A percentile compares a stretch with the other conserved stretches of the same genome.
These are phyloP conservation scores for Rhynchospora breviuscula DNA, from an alignment of 176 grass and related monocot species.

Conservation along the genomic window DNA sequence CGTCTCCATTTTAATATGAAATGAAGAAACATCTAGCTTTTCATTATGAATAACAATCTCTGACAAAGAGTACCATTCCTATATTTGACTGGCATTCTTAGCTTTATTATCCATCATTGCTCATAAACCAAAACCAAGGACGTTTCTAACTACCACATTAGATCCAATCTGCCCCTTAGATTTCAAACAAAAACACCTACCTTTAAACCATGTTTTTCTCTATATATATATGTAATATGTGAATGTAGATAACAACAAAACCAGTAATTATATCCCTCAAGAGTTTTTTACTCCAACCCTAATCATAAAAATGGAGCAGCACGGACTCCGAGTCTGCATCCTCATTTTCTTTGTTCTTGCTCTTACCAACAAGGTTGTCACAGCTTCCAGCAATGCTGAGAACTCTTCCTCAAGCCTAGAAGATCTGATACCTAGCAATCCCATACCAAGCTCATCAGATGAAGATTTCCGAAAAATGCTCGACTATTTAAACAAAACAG, in stretches of 20 bases:
- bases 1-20: conserved; percentile 1
- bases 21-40: not conserved
- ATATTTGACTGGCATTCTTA: not conserved
- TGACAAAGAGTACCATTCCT: not conserved
- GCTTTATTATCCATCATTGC: not conserved
- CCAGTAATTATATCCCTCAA: not conserved
- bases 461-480: not conserved
- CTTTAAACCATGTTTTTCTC: not conserved
- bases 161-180: not conserved
- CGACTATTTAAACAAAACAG: not conserved
- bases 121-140: not conserved
- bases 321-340: not conserved
- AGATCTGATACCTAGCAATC: not conserved
- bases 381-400: not conserved
- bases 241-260: not conserved
- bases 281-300: not conserved
- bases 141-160: conserved; percentile 4
- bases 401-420: not conserved
- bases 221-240: not conserved
- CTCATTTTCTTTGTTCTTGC: not conserved
- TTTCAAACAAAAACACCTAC: not conserved
- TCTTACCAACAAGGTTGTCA: not conserved
- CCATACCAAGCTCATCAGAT: not conserved
- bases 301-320: not conserved
- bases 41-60: conserved; percentile 3